These are phyloP conservation scores for Tolypocladium amazonense DNA, from an alignment of 2,329 filamentous ascomycete genomes.

Conservation along the genomic window DNA sequence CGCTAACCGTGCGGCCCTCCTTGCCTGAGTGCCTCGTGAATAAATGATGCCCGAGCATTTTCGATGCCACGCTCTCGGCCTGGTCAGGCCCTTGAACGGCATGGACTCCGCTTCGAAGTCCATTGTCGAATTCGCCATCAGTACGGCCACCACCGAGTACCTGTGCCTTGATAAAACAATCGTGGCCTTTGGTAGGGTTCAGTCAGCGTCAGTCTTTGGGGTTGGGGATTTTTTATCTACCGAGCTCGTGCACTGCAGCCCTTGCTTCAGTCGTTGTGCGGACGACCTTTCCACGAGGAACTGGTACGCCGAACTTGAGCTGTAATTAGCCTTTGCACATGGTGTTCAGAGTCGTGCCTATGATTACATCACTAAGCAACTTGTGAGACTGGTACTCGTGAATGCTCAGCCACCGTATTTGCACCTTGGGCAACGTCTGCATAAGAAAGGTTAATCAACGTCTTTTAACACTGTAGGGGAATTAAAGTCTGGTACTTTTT, in stretches of 20 bases:
- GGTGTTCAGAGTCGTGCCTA: neutral
- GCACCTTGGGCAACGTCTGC: neutral
- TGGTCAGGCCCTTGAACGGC: slow-evolving; percentile 6
- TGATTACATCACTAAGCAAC: slow-evolving; percentile 13
- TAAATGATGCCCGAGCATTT: slow-evolving; percentile 8
- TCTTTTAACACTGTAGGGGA: neutral
- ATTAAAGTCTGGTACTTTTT: neutral
- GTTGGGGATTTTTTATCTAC: slow-evolving; percentile 5
- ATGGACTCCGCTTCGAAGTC: slow-evolving; percentile 3
- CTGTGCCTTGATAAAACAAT: slow-evolving; percentile 17
- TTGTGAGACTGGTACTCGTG: slow-evolving; percentile 17
- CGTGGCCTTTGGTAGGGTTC: neutral
- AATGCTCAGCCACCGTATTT: slow-evolving; percentile 11
- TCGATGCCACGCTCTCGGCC: slow-evolving; percentile 8
- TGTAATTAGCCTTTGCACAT: neutral
- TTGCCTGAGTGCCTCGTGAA: neutral
- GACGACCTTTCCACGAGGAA: slow-evolving; percentile 13
- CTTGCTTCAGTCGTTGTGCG: slow-evolving; percentile 10
- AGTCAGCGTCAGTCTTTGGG: neutral
- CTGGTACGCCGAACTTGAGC: slow-evolving; percentile 13
- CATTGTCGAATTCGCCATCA: slow-evolving; percentile 5
- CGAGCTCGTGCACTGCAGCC: slow-evolving; percentile 10
- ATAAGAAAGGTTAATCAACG: neutral
- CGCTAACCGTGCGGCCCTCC: slow-evolving; percentile 10
- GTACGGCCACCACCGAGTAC: slow-evolving; percentile 8